phyloP scores from a whole-genome alignment of 257 asterid species.

The Rubia yunnanensis region DNA sequence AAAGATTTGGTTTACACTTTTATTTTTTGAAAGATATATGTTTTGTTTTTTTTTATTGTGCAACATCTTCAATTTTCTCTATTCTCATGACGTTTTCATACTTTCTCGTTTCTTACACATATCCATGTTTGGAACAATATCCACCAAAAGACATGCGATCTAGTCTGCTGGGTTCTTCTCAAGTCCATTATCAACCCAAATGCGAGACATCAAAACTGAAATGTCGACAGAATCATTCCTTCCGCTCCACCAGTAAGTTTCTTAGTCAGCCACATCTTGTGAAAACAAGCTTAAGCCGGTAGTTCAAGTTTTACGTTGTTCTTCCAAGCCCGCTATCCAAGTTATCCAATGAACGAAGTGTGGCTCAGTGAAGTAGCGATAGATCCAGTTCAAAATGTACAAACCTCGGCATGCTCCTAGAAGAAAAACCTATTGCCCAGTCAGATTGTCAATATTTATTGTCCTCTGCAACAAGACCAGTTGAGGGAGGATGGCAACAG shows the following conservation, averaged over 20 bases:
- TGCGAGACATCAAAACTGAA: neutral
- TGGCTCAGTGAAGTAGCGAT: slow-evolving; percentile 87
- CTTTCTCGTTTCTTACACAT: neutral
- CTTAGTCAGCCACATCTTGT: neutral
- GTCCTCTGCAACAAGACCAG: slow-evolving; percentile 79
- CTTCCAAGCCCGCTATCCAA: slow-evolving; percentile 84
- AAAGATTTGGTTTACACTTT: too few relatives aligned
- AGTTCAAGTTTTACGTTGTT: slow-evolving; percentile 57
- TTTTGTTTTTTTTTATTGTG: too few relatives aligned
- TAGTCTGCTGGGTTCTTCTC: neutral
- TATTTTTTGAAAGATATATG: too few relatives aligned
- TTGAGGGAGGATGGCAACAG: slow-evolving; percentile 88
- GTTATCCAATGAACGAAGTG: slow-evolving; percentile 84
- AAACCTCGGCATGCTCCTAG: slow-evolving; percentile 76
- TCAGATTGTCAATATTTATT: slow-evolving; percentile 78
- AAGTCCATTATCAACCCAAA: too few relatives aligned
- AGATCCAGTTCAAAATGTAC: slow-evolving; percentile 81
- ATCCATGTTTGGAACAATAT: neutral
- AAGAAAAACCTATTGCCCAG: slow-evolving; percentile 80
- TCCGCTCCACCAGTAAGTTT: neutral
- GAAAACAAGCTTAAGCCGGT: slow-evolving; percentile 43
- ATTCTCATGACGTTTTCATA: neutral
- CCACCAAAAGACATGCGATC: neutral
- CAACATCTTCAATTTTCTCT: neutral
- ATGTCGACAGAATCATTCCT: too few relatives aligned